phyloP scores from a whole-genome alignment of 1,284 basidiomycete species.

The Coriolopsis trogii region DNA sequence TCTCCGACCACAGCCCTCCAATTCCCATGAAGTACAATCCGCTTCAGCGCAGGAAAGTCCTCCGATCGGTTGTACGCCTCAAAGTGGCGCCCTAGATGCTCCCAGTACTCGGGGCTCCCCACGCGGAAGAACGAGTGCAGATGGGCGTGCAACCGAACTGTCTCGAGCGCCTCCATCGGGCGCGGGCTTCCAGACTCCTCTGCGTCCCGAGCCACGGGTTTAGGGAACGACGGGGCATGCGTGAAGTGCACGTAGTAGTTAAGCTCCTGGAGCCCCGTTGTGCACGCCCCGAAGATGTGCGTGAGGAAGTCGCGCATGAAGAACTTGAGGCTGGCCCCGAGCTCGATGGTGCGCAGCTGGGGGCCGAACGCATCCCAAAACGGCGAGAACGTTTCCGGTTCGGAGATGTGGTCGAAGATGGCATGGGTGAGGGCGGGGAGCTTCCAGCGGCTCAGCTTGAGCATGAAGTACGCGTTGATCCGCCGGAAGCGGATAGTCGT shows the following conservation, averaged over 20 bases:
- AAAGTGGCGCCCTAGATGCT: conserved; percentile 50
- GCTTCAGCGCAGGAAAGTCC: conserved; percentile 44
- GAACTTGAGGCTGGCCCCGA: conserved; percentile 58
- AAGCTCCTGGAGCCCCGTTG: conserved; percentile 50
- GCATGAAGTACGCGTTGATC: conserved; percentile 52
- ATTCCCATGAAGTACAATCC: conserved; percentile 50
- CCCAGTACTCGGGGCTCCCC: conserved; percentile 42
- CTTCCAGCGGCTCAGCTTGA: conserved; percentile 51
- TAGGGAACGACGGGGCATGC: conserved; percentile 52
- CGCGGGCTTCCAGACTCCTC: conserved; percentile 19
- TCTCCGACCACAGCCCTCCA: conserved; percentile 39
- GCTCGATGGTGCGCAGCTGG: conserved; percentile 57
- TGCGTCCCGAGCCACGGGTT: no score
- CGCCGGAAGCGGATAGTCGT: conserved; percentile 56
- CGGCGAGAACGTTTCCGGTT: conserved; percentile 35
- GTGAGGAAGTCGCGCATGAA: conserved; percentile 48
- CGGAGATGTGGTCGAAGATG: conserved; percentile 47
- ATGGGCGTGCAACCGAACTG: conserved; percentile 53
- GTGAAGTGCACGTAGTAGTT: conserved; percentile 64
- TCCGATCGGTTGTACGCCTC: conserved; percentile 37
- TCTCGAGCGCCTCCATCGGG: conserved; percentile 40
- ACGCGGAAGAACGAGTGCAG: conserved; percentile 43
- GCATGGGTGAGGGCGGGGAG: conserved; percentile 54
- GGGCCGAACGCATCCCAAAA: conserved; percentile 53
- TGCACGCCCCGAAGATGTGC: conserved; percentile 48